Conservation (phyloP, 768 basidiomycete species). For the Leccinum aurantiacum region DNA sequence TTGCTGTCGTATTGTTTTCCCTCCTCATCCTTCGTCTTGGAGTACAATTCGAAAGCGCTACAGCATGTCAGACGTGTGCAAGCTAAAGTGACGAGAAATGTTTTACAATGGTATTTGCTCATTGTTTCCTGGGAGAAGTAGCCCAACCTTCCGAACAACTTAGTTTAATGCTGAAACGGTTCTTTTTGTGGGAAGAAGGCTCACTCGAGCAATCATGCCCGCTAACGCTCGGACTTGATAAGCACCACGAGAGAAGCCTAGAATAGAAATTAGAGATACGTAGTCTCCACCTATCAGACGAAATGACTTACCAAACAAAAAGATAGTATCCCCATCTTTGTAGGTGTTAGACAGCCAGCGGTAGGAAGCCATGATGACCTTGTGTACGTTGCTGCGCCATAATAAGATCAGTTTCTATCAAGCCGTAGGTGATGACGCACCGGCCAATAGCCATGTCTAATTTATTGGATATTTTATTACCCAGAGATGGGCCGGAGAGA, state of each 20-base stretch:
- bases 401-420: background rate
- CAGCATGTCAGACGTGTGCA: background rate
- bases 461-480: constrained; percentile 22
- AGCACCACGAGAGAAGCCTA: constrained; percentile 49
- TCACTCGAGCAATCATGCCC: constrained; percentile 43
- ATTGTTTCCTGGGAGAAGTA: constrained; percentile 40
- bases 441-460: constrained; percentile 39
- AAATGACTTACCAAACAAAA: constrained; percentile 37
- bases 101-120: constrained; percentile 41
- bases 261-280: constrained; percentile 2
- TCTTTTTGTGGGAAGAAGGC: background rate
- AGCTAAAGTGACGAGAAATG: background rate
- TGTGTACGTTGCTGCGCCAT: constrained; percentile 35
- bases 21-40: constrained; percentile 16
- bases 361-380: constrained; percentile 37
- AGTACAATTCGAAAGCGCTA: constrained; percentile 42
- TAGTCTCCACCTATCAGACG: background rate
- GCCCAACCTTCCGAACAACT: constrained; percentile 34
- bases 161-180: background rate
- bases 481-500: constrained; percentile 18
- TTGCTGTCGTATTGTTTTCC: too few species aligned
- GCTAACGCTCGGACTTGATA: constrained; percentile 45
- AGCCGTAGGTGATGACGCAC: constrained; percentile 20
- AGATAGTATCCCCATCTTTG: constrained; percentile 38
- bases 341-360: constrained; percentile 43